Evolutionary conservation across 371 early-diverging fungal genomes (phyloP), one percentile per base, ranked within the genome.

Genomic region (Chytridium lagenaria): DNA sequence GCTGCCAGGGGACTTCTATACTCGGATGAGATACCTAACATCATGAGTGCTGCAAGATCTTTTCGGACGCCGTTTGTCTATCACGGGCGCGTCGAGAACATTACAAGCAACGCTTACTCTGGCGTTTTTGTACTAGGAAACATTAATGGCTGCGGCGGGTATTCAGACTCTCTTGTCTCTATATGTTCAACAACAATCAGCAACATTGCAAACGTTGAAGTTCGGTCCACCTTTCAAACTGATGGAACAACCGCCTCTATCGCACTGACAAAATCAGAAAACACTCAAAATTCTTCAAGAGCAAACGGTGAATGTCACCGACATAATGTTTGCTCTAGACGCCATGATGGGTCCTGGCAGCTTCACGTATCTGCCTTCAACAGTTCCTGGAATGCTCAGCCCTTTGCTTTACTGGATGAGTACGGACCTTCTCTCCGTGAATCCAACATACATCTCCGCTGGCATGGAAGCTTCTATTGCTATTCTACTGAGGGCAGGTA

Each of bases 221-320:
- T 59, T 5, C 57, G 39, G 26, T 40, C 40, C 40, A 71, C 71
- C 31, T 66, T 40, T 40, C 19, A 39, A 19, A 76, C 77, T 1
- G 77, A 76, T 50, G 77, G 77, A 5, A 72, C 77, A 23, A 72
- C 77, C 1, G 80, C 80, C 12, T 77, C 77, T 1, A 77, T 80
- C 50, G 77, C 80, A 2, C 57, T 34, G 69, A 59, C 68, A 15
- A 49, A 33, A 1, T 55, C 61, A 37, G 36, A 34, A 34, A 10
- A 7, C 34, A 36, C 36, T 31, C 23, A 39, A 66, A 10, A 55
- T 1, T 52, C 31, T 65, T 22, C 31, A 1, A 16, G 31, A n/a
- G 10, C 50, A 23, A 0, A 26, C 51, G 12, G 34, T 40, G 3
- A 37, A 55, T 38, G 33, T 16, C 22, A 59, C 36, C 33, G 52